Percentiles rank a stretch among this genome's conserved stretches.
Evolutionary conservation across 2,329 filamentous ascomycete genomes (phyloP).

Genomic region (Trichoderma sp.): DNA sequence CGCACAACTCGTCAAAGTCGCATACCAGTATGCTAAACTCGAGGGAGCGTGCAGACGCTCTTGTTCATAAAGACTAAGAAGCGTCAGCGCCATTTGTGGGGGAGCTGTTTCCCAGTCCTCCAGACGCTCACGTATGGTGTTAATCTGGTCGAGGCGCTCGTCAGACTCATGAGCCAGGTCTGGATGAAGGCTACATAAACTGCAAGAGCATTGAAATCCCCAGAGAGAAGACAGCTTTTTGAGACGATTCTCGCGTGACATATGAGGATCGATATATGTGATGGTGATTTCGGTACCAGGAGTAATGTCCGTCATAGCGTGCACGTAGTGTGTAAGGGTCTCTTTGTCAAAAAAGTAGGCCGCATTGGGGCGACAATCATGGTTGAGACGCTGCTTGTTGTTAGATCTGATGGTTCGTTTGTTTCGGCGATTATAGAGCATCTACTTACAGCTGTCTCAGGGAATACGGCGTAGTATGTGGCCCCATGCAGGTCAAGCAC

Average conservation of each 20-base stretch:
- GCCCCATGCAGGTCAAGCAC: background rate
- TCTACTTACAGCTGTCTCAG: constrained; percentile 23
- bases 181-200: constrained; percentile 35
- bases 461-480: constrained; percentile 15
- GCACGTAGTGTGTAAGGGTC: constrained; percentile 40
- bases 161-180: constrained; percentile 36
- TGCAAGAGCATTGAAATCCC: constrained; percentile 43
- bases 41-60: constrained; percentile 38
- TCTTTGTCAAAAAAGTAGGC: constrained; percentile 43
- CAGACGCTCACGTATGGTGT: background rate
- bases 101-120: constrained; percentile 22
- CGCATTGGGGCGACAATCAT: constrained; percentile 46
- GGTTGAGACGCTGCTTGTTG: constrained; percentile 41
- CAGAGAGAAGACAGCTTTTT: constrained; percentile 34
- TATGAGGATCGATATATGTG: constrained; percentile 41
- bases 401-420: background rate
- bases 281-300: constrained; percentile 45
- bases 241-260: constrained; percentile 28
- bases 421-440: background rate
- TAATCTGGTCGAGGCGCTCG: constrained; percentile 38
- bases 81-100: constrained; percentile 39
- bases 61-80: constrained; percentile 41
- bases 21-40: constrained; percentile 38
- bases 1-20: constrained; percentile 41
- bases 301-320: constrained; percentile 39